These are phyloP conservation scores for Nicotiana undulata DNA, from an alignment of 257 asterid genomes.

Conservation along the genomic window DNA sequence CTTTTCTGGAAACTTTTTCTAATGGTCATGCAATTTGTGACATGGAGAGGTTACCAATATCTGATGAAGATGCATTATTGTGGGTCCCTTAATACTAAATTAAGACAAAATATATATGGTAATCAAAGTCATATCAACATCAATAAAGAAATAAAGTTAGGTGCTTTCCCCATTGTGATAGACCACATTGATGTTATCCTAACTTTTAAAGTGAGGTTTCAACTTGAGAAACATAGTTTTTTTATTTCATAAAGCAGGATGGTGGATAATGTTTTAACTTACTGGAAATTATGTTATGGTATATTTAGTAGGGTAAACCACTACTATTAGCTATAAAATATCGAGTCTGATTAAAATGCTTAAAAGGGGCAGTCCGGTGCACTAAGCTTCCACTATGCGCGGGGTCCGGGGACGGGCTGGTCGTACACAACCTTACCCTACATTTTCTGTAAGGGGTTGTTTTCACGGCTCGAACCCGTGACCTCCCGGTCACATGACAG, in stretches of 20 bases:
- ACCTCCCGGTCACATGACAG: too few relatives aligned
- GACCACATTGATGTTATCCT: conserved; percentile 32
- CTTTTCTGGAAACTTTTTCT: conserved; percentile 1
- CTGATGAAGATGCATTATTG: conserved; percentile 27
- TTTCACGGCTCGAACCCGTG: too few relatives aligned
- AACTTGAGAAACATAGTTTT: conserved; percentile 19
- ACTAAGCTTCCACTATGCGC: too few relatives aligned
- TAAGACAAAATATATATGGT: conserved; percentile 31
- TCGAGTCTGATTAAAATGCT: not conserved
- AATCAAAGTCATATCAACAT: conserved; percentile 41
- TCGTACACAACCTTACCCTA: too few relatives aligned
- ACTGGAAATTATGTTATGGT: conserved; percentile 8
- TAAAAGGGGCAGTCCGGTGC: too few relatives aligned
- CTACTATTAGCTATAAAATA: not conserved
- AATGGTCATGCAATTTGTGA: conserved; percentile 24
- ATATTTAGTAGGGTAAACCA: conserved; percentile 14
- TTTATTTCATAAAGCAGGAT: conserved; percentile 10
- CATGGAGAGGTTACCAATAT: conserved; percentile 37
- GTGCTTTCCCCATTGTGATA: conserved; percentile 44
- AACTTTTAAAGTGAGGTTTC: conserved; percentile 24
- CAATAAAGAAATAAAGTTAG: conserved; percentile 42
- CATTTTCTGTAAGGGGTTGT: too few relatives aligned
- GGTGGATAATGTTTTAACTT: conserved; percentile 14
- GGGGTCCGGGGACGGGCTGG: too few relatives aligned
- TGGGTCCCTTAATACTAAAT: conserved; percentile 32